These are phyloP conservation scores for Hypoxylon cercidicola DNA, from an alignment of 495 filamentous ascomycete genomes.

Conservation along the genomic window DNA sequence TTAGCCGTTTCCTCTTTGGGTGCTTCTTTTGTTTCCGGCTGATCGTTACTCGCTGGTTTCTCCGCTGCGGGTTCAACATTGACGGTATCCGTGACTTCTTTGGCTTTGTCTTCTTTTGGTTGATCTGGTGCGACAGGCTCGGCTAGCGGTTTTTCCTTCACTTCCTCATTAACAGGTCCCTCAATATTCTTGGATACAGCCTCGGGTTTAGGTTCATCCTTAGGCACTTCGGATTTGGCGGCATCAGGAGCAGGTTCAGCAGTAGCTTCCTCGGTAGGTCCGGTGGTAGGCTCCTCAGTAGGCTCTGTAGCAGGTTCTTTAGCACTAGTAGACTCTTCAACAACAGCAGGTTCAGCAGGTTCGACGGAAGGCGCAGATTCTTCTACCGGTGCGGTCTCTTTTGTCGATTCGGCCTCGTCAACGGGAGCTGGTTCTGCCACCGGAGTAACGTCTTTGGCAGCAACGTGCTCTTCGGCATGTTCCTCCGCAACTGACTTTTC, in stretches of 20 bases:
- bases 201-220: conserved; percentile 28
- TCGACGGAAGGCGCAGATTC: not conserved
- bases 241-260: conserved; percentile 27
- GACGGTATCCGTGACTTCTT: conserved; percentile 10
- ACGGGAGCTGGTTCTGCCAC: no score
- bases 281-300: conserved; percentile 13
- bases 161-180: conserved; percentile 28
- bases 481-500: conserved; percentile 4
- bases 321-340: conserved; percentile 19
- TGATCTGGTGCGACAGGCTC: conserved; percentile 3
- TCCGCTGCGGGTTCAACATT: conserved; percentile 15
- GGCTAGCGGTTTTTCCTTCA: conserved; percentile 3
- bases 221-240: conserved; percentile 24
- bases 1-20: conserved; percentile 33
- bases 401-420: not conserved
- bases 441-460: no score
- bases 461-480: no score
- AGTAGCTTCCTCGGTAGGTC: conserved; percentile 20
- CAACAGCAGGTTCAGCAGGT: conserved; percentile 4
- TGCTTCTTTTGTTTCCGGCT: conserved; percentile 23
- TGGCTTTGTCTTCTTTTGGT: conserved; percentile 12
- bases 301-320: conserved; percentile 19
- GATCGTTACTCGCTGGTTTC: conserved; percentile 9
- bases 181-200: conserved; percentile 26
- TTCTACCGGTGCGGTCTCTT: conserved; percentile 8